Evolutionary conservation across 192 early-diverging fungal genomes (phyloP), one percentile per base, ranked within the genome.

Genomic region (Rhizoclosmatium globosum): DNA sequence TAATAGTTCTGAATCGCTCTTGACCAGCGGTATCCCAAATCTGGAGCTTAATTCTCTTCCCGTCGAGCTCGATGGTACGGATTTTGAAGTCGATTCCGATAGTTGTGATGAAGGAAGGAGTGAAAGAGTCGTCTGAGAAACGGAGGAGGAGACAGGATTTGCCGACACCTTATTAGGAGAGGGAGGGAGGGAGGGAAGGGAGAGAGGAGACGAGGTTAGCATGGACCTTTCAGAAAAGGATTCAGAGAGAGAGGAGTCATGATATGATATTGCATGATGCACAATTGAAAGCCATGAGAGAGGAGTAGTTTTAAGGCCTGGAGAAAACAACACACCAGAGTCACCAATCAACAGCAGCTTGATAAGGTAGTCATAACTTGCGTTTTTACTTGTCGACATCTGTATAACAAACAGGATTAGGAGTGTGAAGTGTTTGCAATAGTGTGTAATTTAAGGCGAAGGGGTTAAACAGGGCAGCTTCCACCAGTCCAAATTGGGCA

Each of bases 61-160:
- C 98, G 82, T 98, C 98, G 48, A 99, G 89, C 81, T 99, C 98
- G 73, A 99, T 97, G 39, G 96, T 98, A 70, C 97, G 92, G 83
- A 99, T 98, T 88, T 98, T 98, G 85, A 99, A 99, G 88, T 99
- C 98, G 77, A 99, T 98, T 61, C 98, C 98, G 76, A 99, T 98
- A 62, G 98, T 99, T 53, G 98, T 98, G 83, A 99, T 99, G 87
- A 98, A 99, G 48, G 96, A 97, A 44, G 98, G 98, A 43, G 98
- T 98, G 83, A 99, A 99, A 66, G 95, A 96, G 88, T 99, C 97
- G 86, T 99, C 97, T 74, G 95, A 96, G 86, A 99, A 99, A 59
- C 98, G 94, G 46, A 99, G 90, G 42, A 99, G 90, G 47, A 99
- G 87, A 84, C 98, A 98, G 76, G 92, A 93, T 88, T 99, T 99